phyloP scores from a whole-genome alignment of 2,329 filamentous ascomycete species.

The Colletotrichum sp. region DNA sequence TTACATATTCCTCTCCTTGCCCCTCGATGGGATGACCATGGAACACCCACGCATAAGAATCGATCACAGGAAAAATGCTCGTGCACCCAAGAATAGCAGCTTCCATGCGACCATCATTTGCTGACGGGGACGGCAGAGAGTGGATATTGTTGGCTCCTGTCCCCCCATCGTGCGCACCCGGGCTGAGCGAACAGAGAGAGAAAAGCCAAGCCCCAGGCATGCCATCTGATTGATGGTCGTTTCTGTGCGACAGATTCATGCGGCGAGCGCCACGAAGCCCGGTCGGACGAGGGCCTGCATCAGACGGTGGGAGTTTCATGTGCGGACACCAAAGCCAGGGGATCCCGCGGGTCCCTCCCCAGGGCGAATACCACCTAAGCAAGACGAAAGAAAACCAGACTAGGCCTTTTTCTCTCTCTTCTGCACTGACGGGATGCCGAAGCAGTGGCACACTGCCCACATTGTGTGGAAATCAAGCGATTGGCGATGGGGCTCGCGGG shows the following conservation, averaged over 20 bases:
- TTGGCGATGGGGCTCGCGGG: not conserved
- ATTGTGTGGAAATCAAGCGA: conserved; percentile 1
- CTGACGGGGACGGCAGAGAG: not conserved
- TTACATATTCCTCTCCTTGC: not conserved
- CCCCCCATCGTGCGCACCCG: not conserved
- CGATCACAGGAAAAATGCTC: not conserved
- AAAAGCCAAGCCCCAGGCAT: not conserved
- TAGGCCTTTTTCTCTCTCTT: not conserved
- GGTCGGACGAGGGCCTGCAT: conserved; percentile 18
- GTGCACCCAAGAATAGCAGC: conserved; percentile 10
- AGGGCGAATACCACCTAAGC: not conserved
- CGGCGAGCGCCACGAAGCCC: conserved; percentile 3
- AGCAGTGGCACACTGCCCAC: not conserved
- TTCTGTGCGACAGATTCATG: conserved; percentile 20
- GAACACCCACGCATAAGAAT: not conserved
- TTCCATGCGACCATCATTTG: not conserved
- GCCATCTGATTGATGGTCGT: conserved; percentile 18
- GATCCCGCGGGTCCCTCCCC: not conserved
- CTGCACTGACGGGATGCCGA: not conserved
- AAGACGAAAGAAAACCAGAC: not conserved
- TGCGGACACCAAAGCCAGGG: not conserved
- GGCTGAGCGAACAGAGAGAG: not conserved
- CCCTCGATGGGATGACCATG: not conserved
- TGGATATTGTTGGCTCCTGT: not conserved
- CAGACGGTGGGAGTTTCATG: conserved; percentile 21